phyloP scores from a whole-genome alignment of 148 eudicot genomes.

The Amaranthus palmeri region DNA sequence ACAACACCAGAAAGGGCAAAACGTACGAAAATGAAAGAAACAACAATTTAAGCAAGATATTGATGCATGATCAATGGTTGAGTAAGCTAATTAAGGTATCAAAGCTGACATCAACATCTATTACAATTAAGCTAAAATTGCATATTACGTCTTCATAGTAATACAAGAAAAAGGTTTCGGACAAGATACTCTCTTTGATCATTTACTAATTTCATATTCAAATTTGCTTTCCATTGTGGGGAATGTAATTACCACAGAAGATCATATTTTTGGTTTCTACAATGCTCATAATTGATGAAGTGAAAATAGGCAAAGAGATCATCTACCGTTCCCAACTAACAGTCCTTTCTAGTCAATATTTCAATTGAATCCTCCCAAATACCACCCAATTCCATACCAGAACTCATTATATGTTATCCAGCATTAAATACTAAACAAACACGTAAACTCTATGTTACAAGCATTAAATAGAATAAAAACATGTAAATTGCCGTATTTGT shows the following conservation, averaged over 20 bases:
- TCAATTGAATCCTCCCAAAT: not conserved
- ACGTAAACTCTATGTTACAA: conserved; percentile 4
- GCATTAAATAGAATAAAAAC: not conserved
- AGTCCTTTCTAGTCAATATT: conserved; percentile 5
- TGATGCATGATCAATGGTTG: not conserved
- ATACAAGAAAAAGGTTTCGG: conserved; percentile 11
- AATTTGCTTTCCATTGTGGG: not conserved
- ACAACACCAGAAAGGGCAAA: not conserved
- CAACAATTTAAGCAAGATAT: not conserved
- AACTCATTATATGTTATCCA: not conserved
- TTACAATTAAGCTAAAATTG: not conserved
- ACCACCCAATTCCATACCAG: not conserved
- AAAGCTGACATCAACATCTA: not conserved
- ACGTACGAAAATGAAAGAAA: conserved; percentile 1
- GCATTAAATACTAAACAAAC: not conserved
- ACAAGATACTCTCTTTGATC: not conserved
- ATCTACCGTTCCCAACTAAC: conserved; percentile 23
- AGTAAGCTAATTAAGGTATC: not conserved
- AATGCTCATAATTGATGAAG: not conserved
- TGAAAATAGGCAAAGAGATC: not conserved
- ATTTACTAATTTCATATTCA: not conserved
- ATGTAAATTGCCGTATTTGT: not conserved
- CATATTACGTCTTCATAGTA: not conserved
- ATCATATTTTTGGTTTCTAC: not conserved
- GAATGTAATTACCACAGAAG: not conserved